Base-by-base conservation (phyloP, 805 yeast species). In the Candida maesae region DNA sequence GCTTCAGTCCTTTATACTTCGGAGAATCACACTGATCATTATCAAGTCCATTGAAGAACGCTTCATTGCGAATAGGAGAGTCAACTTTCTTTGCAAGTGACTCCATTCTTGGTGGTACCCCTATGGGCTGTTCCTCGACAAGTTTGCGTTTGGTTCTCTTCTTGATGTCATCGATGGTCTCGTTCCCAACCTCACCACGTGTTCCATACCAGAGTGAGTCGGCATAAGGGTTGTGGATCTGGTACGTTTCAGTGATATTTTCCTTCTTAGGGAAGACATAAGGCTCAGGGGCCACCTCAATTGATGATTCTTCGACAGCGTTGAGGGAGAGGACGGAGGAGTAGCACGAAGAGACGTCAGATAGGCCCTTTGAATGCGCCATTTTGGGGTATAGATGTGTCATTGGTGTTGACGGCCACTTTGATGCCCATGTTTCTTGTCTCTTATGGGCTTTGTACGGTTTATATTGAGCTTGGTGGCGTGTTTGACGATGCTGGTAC, bases 161-260 rank as follows among this genome's bases (percentile, higher is more conserved):
- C 45, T 58, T 38, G 18, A 66, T 59, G 14, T 52, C 49, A 12
- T 51, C 51, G 10, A 68, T 63, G 20, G 69, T 66, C 8, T 56
- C 53, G 9, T 64, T 63, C 19, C 64, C 60, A 29, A 59, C 43
- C 30, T 55, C 56, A 4, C 61, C 64, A 3, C 67, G 61, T 18
- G 71, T 52, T 8, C 63, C 51, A 36, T 54, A 59, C 76, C 76
- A 71, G 13, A 70, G 46, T 1, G 74, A 69, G 30, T 60, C 56
- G 0, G 74, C 61, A 49, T 71, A 71, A 0, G 76, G 76, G 39
- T 71, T 71, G 1, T 15, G 8, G 2, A 26, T 16, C 13, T 45
- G 37, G 30, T 46, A 48, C 4, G 23, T 13, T 9, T 26, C 12
- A 10, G 5, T 25, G 15, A 12, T 18, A 6, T 4, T 9, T 4